Conservation (phyloP, 805 yeast species). For the Nakazawaea populi region DNA sequence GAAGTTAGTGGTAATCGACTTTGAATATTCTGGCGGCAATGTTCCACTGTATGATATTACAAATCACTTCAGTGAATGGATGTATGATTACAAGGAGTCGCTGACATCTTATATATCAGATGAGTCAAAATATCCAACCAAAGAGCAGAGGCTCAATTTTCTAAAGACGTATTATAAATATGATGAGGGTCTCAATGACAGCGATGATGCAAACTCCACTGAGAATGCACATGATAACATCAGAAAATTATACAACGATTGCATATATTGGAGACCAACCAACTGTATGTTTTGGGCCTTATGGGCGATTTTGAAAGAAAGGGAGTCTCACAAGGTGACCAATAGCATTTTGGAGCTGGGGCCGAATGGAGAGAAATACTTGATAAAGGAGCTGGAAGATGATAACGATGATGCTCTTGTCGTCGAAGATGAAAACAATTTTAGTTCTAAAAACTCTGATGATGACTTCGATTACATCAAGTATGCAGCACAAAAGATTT, state of each 20-base stretch:
- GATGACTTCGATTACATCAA: conserved; percentile 76
- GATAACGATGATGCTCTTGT: conserved; percentile 18
- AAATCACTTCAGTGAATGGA: conserved; percentile 96
- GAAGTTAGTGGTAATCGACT: conserved; percentile 88
- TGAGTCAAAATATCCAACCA: conserved; percentile 55
- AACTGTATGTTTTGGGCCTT: conserved; percentile 78
- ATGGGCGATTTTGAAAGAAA: conserved; percentile 84
- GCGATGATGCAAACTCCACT: conserved; percentile 17
- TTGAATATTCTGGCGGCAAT: conserved; percentile 92
- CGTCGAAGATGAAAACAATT: conserved; percentile 19
- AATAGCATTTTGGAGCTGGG: conserved; percentile 38
- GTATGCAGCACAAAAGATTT: conserved; percentile 72
- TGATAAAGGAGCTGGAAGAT: conserved; percentile 20
- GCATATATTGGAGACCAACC: conserved; percentile 73
- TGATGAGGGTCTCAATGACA: conserved; percentile 21
- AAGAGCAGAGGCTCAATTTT: conserved; percentile 63
- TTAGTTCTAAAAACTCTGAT: conserved; percentile 19
- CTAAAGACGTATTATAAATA: conserved; percentile 75
- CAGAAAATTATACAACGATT: conserved; percentile 54
- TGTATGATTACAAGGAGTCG: conserved; percentile 81
- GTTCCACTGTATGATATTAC: conserved; percentile 86
- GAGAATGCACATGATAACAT: conserved; percentile 16
- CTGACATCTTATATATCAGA: conserved; percentile 47
- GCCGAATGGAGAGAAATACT: conserved; percentile 48
- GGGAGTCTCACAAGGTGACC: conserved; percentile 10